Conservation (phyloP, 768 basidiomycete genomes). For the Albatrellus ellisii region DNA sequence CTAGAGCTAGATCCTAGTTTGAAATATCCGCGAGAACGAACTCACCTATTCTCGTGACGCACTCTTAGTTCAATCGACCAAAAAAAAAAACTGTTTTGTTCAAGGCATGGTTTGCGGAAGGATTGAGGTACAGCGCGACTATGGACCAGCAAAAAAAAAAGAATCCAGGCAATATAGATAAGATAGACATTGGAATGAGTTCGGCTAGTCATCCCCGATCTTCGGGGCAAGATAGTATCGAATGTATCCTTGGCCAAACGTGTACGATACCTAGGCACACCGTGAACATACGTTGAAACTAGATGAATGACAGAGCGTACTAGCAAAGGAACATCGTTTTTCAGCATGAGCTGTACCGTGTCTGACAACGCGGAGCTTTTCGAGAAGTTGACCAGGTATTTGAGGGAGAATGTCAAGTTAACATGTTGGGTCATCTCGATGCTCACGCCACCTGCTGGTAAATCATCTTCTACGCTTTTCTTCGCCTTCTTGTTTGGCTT, state of each 20-base stretch:
- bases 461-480: constrained; percentile 33
- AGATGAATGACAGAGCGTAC: constrained; percentile 26
- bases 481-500: constrained; percentile 37
- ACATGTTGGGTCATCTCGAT: constrained; percentile 90
- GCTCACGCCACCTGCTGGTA: constrained; percentile 39
- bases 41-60: too few species aligned
- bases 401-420: constrained; percentile 86
- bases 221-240: constrained; percentile 96
- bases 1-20: too few species aligned
- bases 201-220: constrained; percentile 63
- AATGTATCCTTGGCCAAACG: constrained; percentile 80
- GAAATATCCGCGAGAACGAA: too few species aligned
- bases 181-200: too few species aligned
- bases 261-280: constrained; percentile 62
- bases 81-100: too few species aligned
- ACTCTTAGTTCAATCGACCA: too few species aligned
- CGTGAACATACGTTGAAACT: background rate
- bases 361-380: constrained; percentile 70
- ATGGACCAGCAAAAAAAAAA: too few species aligned
- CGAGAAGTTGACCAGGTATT: constrained; percentile 94
- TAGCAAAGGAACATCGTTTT: constrained; percentile 82
- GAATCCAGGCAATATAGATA: too few species aligned
- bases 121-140: too few species aligned
- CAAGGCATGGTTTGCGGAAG: too few species aligned
- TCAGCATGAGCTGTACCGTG: constrained; percentile 77